Evolutionary conservation across 305 asterid genomes (phyloP).

Genomic region (Fraxinus xanthoxyloides): DNA sequence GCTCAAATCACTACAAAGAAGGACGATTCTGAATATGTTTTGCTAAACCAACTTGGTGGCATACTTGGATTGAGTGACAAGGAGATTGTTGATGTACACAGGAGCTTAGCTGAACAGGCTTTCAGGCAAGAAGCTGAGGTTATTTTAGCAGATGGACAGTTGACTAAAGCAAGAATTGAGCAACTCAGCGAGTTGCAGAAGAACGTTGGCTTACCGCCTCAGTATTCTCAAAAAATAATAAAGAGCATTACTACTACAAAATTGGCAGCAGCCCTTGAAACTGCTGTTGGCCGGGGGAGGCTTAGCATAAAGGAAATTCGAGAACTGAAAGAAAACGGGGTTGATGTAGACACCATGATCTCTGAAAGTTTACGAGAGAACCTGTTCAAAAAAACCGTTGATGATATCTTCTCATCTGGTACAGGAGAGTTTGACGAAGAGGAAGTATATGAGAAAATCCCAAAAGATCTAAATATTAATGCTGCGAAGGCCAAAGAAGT

Average conservation of each 20-base stretch:
- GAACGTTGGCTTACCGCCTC: constrained; percentile 77
- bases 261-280: constrained; percentile 85
- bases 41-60: constrained; percentile 74
- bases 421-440: constrained; percentile 91
- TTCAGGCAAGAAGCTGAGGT: constrained; percentile 92
- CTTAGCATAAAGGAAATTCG: constrained; percentile 86
- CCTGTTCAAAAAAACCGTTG: constrained; percentile 74
- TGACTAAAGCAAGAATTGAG: constrained; percentile 73
- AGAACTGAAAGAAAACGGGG: constrained; percentile 79
- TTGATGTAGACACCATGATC: constrained; percentile 74
- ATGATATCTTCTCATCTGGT: constrained; percentile 80
- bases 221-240: constrained; percentile 78
- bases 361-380: constrained; percentile 74
- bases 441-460: constrained; percentile 79
- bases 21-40: constrained; percentile 80
- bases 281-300: constrained; percentile 86
- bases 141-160: constrained; percentile 88
- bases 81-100: constrained; percentile 82
- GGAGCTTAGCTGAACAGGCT: constrained; percentile 85
- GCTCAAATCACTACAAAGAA: constrained; percentile 66
- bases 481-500: constrained; percentile 62
- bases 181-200: constrained; percentile 76
- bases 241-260: constrained; percentile 71
- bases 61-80: constrained; percentile 75
- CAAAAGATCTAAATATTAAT: constrained; percentile 72